A percentile compares a stretch with the other conserved stretches of the same genome.
phyloP scores from a whole-genome alignment of 2,329 filamentous ascomycete genomes.

The Remersonia thermophila region DNA sequence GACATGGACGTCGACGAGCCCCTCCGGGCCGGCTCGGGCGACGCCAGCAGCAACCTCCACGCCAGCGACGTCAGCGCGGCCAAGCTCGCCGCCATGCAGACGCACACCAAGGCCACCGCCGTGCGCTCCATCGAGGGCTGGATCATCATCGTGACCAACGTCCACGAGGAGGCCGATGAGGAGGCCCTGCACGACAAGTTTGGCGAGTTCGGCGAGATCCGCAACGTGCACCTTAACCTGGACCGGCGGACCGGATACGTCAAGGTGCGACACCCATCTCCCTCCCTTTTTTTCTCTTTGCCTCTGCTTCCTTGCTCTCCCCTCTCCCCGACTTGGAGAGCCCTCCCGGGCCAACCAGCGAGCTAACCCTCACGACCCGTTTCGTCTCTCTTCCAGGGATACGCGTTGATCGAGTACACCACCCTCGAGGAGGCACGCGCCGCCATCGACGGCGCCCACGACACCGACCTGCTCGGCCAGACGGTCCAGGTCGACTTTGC shows the following conservation, averaged over 20 bases:
- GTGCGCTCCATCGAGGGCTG: conserved; percentile 82
- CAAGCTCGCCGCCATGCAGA: conserved; percentile 55
- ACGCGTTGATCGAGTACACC: conserved; percentile 73
- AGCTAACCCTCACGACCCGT: too few species aligned
- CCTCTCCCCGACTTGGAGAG: too few species aligned
- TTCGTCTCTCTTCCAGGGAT: conserved; percentile 43
- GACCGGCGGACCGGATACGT: conserved; percentile 76
- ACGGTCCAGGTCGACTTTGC: conserved; percentile 73
- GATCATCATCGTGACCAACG: conserved; percentile 78
- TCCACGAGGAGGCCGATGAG: conserved; percentile 78
- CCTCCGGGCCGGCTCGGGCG: conserved; percentile 21
- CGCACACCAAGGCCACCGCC: conserved; percentile 60
- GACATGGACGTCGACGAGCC: conserved; percentile 49
- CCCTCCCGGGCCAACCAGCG: too few species aligned
- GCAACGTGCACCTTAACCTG: conserved; percentile 74
- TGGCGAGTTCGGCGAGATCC: conserved; percentile 74
- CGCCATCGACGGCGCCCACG: conserved; percentile 70
- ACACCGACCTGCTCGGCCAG: conserved; percentile 68
- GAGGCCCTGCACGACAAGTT: conserved; percentile 73
- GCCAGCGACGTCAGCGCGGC: conserved; percentile 26
- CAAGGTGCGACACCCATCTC: conserved; percentile 45
- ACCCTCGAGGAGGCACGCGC: conserved; percentile 67
- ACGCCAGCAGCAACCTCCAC: conserved; percentile 24
- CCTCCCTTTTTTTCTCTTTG: neutral
- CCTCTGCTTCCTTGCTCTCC: too few species aligned